Percentiles rank a stretch among this genome's conserved stretches.
phyloP scores from a whole-genome alignment of 352 stramenopile genomes.

The Pythium aquatile region DNA sequence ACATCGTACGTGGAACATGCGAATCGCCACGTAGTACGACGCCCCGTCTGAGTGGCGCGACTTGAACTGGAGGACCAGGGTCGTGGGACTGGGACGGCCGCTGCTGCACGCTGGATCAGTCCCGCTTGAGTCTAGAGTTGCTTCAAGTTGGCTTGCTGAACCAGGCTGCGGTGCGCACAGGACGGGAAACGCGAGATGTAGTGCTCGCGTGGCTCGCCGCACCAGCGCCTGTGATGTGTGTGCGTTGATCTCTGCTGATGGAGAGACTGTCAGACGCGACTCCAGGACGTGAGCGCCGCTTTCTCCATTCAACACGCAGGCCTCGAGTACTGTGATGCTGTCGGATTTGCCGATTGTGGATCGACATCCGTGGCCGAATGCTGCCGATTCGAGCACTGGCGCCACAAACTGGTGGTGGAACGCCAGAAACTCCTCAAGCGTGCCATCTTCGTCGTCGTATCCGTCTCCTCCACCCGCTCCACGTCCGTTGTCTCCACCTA shows the following conservation, averaged over 20 bases:
- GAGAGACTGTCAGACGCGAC: no score
- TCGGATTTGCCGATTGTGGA: background rate
- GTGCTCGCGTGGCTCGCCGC: constrained; percentile 24
- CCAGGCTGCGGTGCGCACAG: constrained; percentile 21
- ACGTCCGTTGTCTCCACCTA: constrained; percentile 16
- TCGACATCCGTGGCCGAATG: background rate
- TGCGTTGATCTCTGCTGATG: background rate
- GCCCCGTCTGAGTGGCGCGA: background rate
- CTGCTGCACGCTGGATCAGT: no score
- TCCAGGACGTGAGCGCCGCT: background rate
- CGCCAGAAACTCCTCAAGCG: constrained; percentile 37
- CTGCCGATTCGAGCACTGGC: constrained; percentile 27
- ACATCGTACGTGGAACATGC: constrained; percentile 44
- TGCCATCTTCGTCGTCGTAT: constrained; percentile 21
- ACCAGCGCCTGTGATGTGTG: constrained; percentile 28
- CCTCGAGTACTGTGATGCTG: background rate
- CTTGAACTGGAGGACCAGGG: constrained; percentile 2
- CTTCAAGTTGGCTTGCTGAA: background rate
- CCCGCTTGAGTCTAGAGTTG: background rate
- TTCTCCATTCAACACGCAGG: constrained; percentile 12
- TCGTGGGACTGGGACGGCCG: background rate
- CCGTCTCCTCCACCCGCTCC: background rate
- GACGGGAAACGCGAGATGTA: constrained; percentile 30
- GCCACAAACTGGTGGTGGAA: constrained; percentile 44
- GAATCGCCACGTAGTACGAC: constrained; percentile 33